Percentiles rank a stretch among this genome's conserved stretches.
These are phyloP conservation scores for Didymella exigua DNA, from an alignment of 2,329 filamentous ascomycete genomes.

Conservation along the genomic window DNA sequence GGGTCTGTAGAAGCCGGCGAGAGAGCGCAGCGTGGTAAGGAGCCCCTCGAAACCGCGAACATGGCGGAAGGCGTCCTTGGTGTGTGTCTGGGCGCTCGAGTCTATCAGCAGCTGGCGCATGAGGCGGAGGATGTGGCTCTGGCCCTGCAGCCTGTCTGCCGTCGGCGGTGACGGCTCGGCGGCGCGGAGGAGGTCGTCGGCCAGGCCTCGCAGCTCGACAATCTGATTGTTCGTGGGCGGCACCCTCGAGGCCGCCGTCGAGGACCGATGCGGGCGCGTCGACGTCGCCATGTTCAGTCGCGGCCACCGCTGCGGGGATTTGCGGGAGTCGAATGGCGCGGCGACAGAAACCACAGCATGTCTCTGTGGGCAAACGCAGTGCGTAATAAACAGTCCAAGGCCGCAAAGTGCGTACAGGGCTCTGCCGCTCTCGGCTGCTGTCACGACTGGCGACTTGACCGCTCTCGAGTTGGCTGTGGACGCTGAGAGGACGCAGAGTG, in stretches of 20 bases:
- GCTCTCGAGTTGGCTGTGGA: no score
- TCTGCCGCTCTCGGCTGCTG: background rate
- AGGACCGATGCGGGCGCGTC: constrained; percentile 46
- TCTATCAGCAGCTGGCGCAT: constrained; percentile 70
- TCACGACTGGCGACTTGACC: background rate
- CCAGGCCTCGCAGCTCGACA: constrained; percentile 46
- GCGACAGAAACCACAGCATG: constrained; percentile 15
- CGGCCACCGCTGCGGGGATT: constrained; percentile 34
- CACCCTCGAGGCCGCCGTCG: constrained; percentile 48
- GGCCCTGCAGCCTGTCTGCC: constrained; percentile 40
- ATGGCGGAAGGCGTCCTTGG: constrained; percentile 83
- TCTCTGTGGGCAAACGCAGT: no score
- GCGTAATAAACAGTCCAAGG: background rate
- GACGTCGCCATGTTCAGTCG: constrained; percentile 41
- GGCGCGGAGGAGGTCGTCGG: constrained; percentile 44
- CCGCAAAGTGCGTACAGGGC: background rate
- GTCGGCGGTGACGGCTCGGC: constrained; percentile 38
- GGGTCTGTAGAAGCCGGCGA: constrained; percentile 79
- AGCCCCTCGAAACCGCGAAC: constrained; percentile 78
- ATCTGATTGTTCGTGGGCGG: constrained; percentile 60
- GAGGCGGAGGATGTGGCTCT: constrained; percentile 63
- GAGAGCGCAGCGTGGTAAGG: constrained; percentile 69
- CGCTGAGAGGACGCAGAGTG: no score
- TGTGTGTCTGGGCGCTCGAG: constrained; percentile 54
- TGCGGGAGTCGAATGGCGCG: constrained; percentile 28